These are phyloP conservation scores for Hymenoscyphus fraxineus DNA, from an alignment of 2,329 filamentous ascomycete species.

Conservation along the genomic window DNA sequence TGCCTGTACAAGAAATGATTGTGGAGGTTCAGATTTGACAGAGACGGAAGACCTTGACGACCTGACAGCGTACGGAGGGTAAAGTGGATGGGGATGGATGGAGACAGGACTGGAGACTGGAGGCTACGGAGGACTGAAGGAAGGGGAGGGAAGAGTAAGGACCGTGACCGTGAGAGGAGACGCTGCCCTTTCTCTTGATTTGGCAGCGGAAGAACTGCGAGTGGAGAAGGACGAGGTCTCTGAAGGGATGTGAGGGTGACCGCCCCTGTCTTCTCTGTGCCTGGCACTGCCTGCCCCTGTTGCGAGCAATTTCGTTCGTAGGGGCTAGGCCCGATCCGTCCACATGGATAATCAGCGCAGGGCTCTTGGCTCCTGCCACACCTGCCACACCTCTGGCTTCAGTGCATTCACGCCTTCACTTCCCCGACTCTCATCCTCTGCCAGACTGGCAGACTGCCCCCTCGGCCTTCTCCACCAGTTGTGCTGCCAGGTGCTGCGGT, in stretches of 20 bases:
- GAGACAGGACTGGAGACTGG: too few relatives aligned
- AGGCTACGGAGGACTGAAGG: neutral
- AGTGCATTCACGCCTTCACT: too few relatives aligned
- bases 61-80: neutral
- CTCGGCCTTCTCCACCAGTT: too few relatives aligned
- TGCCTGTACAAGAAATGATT: conserved; percentile 14
- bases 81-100: too few relatives aligned
- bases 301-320: neutral
- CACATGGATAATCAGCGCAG: too few relatives aligned
- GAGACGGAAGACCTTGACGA: neutral
- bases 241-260: neutral
- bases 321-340: neutral
- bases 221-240: neutral
- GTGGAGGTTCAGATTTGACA: neutral
- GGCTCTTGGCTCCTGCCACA: too few relatives aligned
- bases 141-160: neutral
- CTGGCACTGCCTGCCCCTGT: neutral
- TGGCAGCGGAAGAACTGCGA: neutral
- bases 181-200: neutral
- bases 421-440: too few relatives aligned
- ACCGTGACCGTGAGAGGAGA: neutral
- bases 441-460: too few relatives aligned
- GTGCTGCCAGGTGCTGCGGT: too few relatives aligned
- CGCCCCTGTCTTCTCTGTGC: too few relatives aligned
- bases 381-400: too few relatives aligned